Evolutionary conservation across 352 stramenopile species (phyloP), one percentile per base, ranked within the genome.

Genomic region (Pythium angustatum): DNA sequence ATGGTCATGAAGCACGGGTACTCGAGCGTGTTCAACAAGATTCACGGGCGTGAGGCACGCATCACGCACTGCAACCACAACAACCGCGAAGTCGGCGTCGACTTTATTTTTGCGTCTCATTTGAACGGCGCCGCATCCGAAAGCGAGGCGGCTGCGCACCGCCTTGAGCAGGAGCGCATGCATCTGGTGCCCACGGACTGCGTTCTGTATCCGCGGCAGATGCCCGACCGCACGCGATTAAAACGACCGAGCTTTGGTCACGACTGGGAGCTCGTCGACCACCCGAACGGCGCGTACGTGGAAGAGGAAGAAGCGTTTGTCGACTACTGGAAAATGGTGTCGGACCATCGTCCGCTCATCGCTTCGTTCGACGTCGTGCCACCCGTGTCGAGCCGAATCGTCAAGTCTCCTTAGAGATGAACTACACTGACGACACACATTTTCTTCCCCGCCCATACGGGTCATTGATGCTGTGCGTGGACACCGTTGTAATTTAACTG

Each of bases 11-110:
- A 81, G 22, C 70, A 93, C 40, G 84, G 84, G 26, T 95, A 89
- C 52, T 62, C 71, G 34, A 93, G 83, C 62, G 85, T 92, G 40
- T 95, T 93, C 47, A 76, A 73, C 19, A 70, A 88, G 27, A 38
- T 91, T 45, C 78, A 95, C 67, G 86, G 86, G 1, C 83, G 86
- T 34, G 86, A 95, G 55, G 86, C 86, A 34, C 71, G 83, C 24
- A 91, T 95, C 64, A 95, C 86, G 44, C 86, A 95, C 71, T 93
- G 85, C 69, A 95, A 95, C 63, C 86, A 95, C 67, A 95, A 95
- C 72, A 95, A 95, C 71, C 78, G 81, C 55, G 84, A 95, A 61
- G 86, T 95, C 38, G 82, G 83, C 41, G 86, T 95, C 27, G 86
- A 95, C 52, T 95, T 95, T 59, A 91, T 95, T 65, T 95, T 94